Conservation (phyloP, 1,284 basidiomycete genomes). For the Sporisorium sorghi region DNA sequence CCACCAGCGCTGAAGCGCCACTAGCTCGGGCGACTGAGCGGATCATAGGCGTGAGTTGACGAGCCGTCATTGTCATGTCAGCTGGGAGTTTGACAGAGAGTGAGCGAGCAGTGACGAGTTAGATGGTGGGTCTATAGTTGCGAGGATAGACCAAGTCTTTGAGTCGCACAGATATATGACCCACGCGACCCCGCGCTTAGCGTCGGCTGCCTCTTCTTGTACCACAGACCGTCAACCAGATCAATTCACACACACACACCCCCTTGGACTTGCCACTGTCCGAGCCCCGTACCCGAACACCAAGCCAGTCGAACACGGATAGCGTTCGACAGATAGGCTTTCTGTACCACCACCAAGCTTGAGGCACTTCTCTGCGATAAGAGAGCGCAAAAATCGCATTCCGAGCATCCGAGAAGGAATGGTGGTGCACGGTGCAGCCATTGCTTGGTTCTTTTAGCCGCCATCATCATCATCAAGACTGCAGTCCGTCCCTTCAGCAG, state of each 20-base stretch:
- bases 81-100: not conserved
- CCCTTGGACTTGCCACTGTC: too few species aligned
- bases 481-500: not conserved
- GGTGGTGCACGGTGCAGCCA: slow-evolving; percentile 14
- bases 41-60: not conserved
- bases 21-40: slow-evolving; percentile 4
- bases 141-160: not conserved
- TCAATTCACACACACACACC: not conserved
- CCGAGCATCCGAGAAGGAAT: slow-evolving; percentile 11
- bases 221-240: not conserved
- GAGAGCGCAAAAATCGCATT: not conserved
- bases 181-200: not conserved
- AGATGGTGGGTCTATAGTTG: slow-evolving; percentile 9
- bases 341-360: not conserved
- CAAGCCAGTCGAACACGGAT: not conserved
- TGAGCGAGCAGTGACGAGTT: not conserved
- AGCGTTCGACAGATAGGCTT: not conserved
- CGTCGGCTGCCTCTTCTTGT: not conserved
- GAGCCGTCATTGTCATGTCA: not conserved
- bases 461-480: slow-evolving; percentile 4
- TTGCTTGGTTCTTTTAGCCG: not conserved
- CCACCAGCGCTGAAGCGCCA: not conserved
- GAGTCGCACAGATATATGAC: not conserved
- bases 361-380: slow-evolving; percentile 5
- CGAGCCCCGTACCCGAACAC: not conserved